Conservation (phyloP, 176 grass and related monocot species). For the Bromus sterilis region DNA sequence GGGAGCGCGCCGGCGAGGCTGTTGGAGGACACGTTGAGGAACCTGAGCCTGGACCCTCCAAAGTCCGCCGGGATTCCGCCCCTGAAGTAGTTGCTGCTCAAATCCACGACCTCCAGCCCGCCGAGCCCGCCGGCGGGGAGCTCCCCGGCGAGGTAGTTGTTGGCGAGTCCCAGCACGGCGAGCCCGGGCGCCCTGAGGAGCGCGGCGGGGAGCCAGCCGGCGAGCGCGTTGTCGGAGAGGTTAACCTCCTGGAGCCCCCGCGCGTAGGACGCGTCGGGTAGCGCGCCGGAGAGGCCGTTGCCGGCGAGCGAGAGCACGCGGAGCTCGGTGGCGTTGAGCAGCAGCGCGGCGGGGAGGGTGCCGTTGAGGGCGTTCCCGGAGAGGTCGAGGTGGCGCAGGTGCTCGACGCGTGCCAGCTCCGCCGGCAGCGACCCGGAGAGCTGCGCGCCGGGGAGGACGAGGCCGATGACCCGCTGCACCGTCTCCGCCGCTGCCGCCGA, state of each 20-base stretch:
- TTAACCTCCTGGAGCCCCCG: constrained; percentile 53
- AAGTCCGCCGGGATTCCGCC: constrained; percentile 59
- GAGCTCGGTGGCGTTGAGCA: constrained; percentile 68
- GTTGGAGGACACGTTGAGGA: constrained; percentile 74
- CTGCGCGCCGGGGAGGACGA: constrained; percentile 60
- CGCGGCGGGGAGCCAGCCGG: constrained; percentile 34
- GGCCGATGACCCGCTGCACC: constrained; percentile 72
- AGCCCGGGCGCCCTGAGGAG: constrained; percentile 47
- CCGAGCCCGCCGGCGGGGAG: constrained; percentile 49
- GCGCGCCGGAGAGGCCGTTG: constrained; percentile 45
- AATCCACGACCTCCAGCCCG: constrained; percentile 48
- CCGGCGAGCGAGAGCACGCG: constrained; percentile 60
- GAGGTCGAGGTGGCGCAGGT: constrained; percentile 88
- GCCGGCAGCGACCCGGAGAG: constrained; percentile 36
- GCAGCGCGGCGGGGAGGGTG: constrained; percentile 31
- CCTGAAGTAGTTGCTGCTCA: constrained; percentile 62
- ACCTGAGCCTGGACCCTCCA: constrained; percentile 33
- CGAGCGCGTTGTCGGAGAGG: constrained; percentile 66
- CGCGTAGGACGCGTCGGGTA: constrained; percentile 31
- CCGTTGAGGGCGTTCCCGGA: constrained; percentile 65
- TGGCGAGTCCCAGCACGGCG: constrained; percentile 43
- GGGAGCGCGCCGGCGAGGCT: constrained; percentile 46
- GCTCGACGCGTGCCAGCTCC: constrained; percentile 60
- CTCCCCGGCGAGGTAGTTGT: constrained; percentile 52
- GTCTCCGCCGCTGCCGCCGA: constrained; percentile 25